Conservation (phyloP, 805 yeast genomes). For the Hanseniaspora lachancei region DNA sequence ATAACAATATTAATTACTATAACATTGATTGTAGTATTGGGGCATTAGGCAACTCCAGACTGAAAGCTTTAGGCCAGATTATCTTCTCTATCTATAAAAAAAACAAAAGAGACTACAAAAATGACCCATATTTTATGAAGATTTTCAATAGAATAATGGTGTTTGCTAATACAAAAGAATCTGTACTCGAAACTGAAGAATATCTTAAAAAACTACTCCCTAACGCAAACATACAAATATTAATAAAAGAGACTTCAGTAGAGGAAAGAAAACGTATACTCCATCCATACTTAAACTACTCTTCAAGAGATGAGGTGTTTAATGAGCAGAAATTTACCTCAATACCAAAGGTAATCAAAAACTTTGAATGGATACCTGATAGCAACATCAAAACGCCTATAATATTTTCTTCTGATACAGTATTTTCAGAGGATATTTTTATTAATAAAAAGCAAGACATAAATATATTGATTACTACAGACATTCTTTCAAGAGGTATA, state of each 20-base stretch:
- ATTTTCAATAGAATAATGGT: conserved; percentile 67
- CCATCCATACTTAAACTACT: conserved; percentile 50
- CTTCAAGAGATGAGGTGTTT: conserved; percentile 32
- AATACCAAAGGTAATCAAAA: neutral
- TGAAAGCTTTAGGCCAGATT: conserved; percentile 77
- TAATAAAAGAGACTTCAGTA: conserved; percentile 53
- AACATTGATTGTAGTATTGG: conserved; percentile 61
- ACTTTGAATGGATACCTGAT: conserved; percentile 20
- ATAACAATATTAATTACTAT: conserved; percentile 56
- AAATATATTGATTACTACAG: conserved; percentile 75
- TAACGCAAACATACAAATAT: conserved; percentile 44
- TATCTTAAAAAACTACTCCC: conserved; percentile 37
- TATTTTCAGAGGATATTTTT: neutral
- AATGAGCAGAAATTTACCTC: neutral
- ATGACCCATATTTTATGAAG: conserved; percentile 43
- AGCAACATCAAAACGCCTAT: conserved; percentile 26
- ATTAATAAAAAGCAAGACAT: conserved; percentile 25
- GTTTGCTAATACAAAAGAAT: conserved; percentile 65
- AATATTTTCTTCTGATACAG: neutral
- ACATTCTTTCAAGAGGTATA: conserved; percentile 77
- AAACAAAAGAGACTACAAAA: conserved; percentile 30
- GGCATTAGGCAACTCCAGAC: conserved; percentile 76
- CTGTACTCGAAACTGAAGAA: conserved; percentile 46
- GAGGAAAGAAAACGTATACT: conserved; percentile 49
- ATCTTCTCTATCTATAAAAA: conserved; percentile 74